Evolutionary conservation across 2,329 filamentous ascomycete genomes (phyloP), one percentile per base, ranked within the genome.

Genomic region (Fusarium siculi): DNA sequence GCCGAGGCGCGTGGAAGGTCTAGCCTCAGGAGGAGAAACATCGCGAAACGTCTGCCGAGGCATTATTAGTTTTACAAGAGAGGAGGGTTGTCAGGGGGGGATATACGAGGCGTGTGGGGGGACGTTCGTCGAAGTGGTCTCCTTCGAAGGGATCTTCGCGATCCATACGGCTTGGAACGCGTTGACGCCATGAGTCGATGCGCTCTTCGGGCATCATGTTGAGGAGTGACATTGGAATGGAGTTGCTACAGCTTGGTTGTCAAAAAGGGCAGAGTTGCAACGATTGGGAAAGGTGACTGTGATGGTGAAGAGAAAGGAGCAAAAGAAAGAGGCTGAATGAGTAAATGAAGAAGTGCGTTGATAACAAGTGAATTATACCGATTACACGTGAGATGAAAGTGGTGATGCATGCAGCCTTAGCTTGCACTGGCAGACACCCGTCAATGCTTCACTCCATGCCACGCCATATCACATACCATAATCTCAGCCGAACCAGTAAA

Each of bases 71-170:
- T 37, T 8, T 64, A 42, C 5, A 37, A 37, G 18, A 7, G 43
- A 8, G 34, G 14, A 19, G 0, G 12, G 0, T 0, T 14, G 15
- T 5, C 21, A 30, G 3, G 30, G 10, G 25, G 14, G 12, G 55
- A 65, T 71, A 42, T 34, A 81, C 81, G 16, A 81, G 68, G 42
- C 80, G 78, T 10, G 80, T 82, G 1, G 73, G 61, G 23, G 80
- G 79, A 7, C 80, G 77, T 21, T 74, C 72, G 4, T 73, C 76
- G 28, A 82, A 82, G 1, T 77, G 79, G 53, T 83, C 81, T 14
- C 78, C 78, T 16, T 72, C 74, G 49, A 84, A 84, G 0, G 82
- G 82, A 60, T 82, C 80, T 8, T 79, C 76, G 28, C 81, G 76
- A 21, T 83, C 81, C 12, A 81, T 66, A 21, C 78, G 78, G 43